Evolutionary conservation across 768 basidiomycete species (phyloP), one percentile per base, ranked within the genome.

Genomic region (Auriscalpium microsporum): DNA sequence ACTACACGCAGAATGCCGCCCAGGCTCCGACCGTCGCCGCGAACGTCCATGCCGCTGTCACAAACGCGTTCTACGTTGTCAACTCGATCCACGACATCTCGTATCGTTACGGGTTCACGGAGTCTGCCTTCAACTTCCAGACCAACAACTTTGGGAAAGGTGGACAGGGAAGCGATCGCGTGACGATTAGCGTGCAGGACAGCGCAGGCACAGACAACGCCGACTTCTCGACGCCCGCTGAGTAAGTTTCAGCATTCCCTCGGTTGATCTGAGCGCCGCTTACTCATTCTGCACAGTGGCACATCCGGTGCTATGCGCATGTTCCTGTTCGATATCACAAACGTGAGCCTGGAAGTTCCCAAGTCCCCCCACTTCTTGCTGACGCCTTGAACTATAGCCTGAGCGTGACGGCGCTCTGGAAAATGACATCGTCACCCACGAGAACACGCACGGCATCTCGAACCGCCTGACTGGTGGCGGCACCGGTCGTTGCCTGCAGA

Each of bases 381-480:
- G 28, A 28, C 28, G 2, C 28, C 2, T 28, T 28, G 34, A 5
- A 17, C 13, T 40, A 14, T 71, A 78, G 65, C 80, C 81, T n/a
- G 69, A 76, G 63, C 77, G 84, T 45, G 84, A 86, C 51, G 84
- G n/a, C n/a, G n/a, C n/a, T n/a, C n/a, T n/a, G n/a, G n/a, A n/a
- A n/a, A n/a, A n/a, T n/a, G n/a, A n/a, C n/a, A n/a, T n/a, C n/a
- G n/a, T n/a, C n/a, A n/a, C n/a, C n/a, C n/a, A n/a, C n/a, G n/a
- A n/a, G n/a, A n/a, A n/a, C n/a, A n/a, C n/a, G n/a, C n/a, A n/a
- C n/a, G n/a, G n/a, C n/a, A n/a, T n/a, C n/a, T n/a, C n/a, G n/a
- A n/a, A n/a, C n/a, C n/a, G n/a, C n/a, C n/a, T n/a, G n/a, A n/a
- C n/a, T n/a, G n/a, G n/a, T n/a, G n/a, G n/a, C n/a, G n/a, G n/a